Evolutionary conservation across 2,329 filamentous ascomycete species (phyloP), one percentile per base, ranked within the genome.

Genomic region (Clathrospora elynae): DNA sequence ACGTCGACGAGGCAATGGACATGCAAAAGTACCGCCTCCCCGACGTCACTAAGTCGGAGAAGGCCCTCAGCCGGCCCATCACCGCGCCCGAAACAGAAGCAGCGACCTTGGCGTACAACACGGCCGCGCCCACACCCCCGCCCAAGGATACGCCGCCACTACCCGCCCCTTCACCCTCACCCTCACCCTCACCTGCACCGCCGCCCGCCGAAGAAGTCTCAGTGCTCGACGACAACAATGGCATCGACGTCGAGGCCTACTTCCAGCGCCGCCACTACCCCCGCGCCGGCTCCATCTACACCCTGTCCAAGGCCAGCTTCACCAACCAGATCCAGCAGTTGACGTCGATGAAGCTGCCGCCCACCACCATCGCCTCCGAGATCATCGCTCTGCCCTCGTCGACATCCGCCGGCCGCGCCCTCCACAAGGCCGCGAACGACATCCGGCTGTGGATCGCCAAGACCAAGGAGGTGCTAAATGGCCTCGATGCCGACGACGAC

Each of bases 381-480:
- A 90, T 99, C 34, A 83, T 85, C 6, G 85, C 88, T 11, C 93
- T 97, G 33, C 84, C 90, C 7, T 93, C 88, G 0, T 90, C 91
- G 2, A 84, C 88, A 46, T 82, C 85, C n/a, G 93, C 92, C 17
- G 84, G 90, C 7, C 87, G 83, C 47, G 90, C 90, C 0, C 78
- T 97, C 40, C 86, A 89, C 53, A 87, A 88, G 55, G 90, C 92
- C 8, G 90, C 91, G 4, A 89, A 95, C 49, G 91, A 97, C 70
- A 97, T 99, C 55, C 82, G 87, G 51, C 86, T 87, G 61, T 99
- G 93, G 93, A 96, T 96, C 64, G 81, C 82, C 52, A 96, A 96
- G 69, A 92, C 92, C 0, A 86, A 86, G 0, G 90, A 95, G 60
- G 91, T 97, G 20, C 84, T 99, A 38, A 82, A 82, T 40, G 91